These are phyloP conservation scores for Melastoma malabathricum DNA, from an alignment of 345 rosid species.

Conservation along the genomic window DNA sequence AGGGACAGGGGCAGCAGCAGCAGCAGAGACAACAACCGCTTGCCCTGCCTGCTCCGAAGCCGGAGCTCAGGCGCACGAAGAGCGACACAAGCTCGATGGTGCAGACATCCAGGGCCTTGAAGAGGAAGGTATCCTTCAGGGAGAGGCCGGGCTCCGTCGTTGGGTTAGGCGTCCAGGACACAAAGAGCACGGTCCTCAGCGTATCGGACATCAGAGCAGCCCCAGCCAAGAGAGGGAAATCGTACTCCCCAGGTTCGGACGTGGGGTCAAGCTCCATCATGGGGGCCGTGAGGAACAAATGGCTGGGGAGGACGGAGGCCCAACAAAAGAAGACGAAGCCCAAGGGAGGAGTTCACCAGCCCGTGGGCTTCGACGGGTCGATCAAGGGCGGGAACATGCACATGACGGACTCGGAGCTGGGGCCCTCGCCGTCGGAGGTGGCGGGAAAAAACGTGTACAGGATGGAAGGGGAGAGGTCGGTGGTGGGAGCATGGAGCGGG, in stretches of 20 bases:
- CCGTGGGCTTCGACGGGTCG: slow-evolving; percentile 8
- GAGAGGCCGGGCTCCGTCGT: slow-evolving; percentile 17
- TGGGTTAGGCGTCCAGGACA: background rate
- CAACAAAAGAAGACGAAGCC: background rate
- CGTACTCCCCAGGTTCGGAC: no score
- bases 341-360: background rate
- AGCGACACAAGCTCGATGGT: slow-evolving; percentile 65
- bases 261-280: no score
- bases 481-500: slow-evolving; percentile 36
- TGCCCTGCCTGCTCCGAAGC: slow-evolving; percentile 11
- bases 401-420: slow-evolving; percentile 59
- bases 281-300: no score
- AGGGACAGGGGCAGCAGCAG: background rate
- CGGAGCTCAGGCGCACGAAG: slow-evolving; percentile 51
- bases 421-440: slow-evolving; percentile 85
- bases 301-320: background rate
- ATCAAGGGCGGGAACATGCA: slow-evolving; percentile 10
- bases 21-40: background rate
- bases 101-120: slow-evolving; percentile 15
- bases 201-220: background rate
- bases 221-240: background rate
- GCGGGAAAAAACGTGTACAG: slow-evolving; percentile 26
- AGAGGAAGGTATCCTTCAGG: slow-evolving; percentile 11
- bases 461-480: slow-evolving; percentile 38
- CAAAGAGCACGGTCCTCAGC: background rate